Evolutionary conservation across 768 basidiomycete species (phyloP).

Genomic region (Boletus coccyginus): DNA sequence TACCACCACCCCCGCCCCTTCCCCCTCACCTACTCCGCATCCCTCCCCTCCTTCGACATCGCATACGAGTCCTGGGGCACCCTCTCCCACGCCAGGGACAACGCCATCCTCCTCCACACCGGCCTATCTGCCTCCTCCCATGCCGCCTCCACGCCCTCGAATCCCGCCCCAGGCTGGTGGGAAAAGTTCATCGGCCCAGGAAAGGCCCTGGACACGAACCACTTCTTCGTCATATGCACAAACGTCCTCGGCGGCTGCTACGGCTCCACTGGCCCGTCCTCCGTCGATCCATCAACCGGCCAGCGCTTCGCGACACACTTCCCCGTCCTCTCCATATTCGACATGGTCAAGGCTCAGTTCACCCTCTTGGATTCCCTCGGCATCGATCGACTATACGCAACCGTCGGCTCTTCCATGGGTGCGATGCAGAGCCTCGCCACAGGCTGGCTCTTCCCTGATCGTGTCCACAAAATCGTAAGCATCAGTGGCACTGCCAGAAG

Average conservation of each 20-base stretch:
- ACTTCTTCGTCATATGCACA: constrained; percentile 91
- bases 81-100: constrained; percentile 72
- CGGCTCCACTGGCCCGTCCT: constrained; percentile 93
- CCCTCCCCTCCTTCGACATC: constrained; percentile 71
- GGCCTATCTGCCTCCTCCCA: constrained; percentile 96
- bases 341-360: constrained; percentile 97
- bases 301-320: constrained; percentile 86
- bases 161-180: constrained; percentile 94
- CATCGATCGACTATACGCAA: constrained; percentile 85
- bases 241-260: constrained; percentile 98
- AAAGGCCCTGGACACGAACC: constrained; percentile 88
- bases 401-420: constrained; percentile 95
- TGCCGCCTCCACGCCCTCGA: constrained; percentile 76
- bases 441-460: constrained; percentile 87
- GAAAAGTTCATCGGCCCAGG: constrained; percentile 97
- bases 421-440: constrained; percentile 97
- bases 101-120: constrained; percentile 93
- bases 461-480: constrained; percentile 87
- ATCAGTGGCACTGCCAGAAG: constrained; percentile 95
- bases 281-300: constrained; percentile 65
- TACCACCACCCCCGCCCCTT: constrained; percentile 65
- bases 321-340: constrained; percentile 90
- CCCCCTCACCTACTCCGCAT: constrained; percentile 58
- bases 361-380: constrained; percentile 78
- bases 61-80: constrained; percentile 99